phyloP scores from a whole-genome alignment of 176 grass and related monocot species.

The Oryza longistaminata region DNA sequence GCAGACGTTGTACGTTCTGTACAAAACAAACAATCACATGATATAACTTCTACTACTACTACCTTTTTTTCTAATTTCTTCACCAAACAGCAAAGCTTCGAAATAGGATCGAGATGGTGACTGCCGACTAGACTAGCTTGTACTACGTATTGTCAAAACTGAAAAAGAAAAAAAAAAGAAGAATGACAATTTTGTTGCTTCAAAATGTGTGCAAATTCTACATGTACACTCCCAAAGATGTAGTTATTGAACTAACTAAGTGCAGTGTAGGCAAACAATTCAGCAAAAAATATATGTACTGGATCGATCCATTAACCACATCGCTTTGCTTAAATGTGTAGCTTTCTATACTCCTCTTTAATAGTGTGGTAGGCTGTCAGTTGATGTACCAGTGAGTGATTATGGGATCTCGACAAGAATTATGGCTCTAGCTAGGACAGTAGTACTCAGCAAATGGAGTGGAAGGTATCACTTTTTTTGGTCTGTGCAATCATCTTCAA shows the following conservation, averaged over 20 bases:
- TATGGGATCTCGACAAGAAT: background rate
- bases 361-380: background rate
- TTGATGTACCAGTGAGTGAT: background rate
- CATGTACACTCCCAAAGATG: background rate
- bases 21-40: background rate
- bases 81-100: slow-evolving; percentile 17
- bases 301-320: background rate
- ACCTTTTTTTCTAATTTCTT: slow-evolving; percentile 23
- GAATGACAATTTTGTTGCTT: background rate
- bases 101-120: slow-evolving; percentile 7
- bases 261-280: slow-evolving; percentile 11
- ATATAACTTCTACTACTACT: background rate
- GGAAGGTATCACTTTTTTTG: background rate
- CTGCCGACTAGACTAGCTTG: background rate
- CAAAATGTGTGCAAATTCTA: slow-evolving; percentile 4
- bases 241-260: background rate
- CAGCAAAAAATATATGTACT: slow-evolving; percentile 3
- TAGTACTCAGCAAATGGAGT: background rate
- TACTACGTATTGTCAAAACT: background rate
- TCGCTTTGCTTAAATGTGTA: slow-evolving; percentile 17
- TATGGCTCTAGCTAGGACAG: background rate
- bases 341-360: slow-evolving; percentile 15
- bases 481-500: background rate
- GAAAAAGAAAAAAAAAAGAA: background rate
- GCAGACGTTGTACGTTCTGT: background rate